Percentiles rank a stretch among this genome's conserved stretches.
Evolutionary conservation across 1,284 basidiomycete genomes (phyloP).

Genomic region (Agaricales sp.): DNA sequence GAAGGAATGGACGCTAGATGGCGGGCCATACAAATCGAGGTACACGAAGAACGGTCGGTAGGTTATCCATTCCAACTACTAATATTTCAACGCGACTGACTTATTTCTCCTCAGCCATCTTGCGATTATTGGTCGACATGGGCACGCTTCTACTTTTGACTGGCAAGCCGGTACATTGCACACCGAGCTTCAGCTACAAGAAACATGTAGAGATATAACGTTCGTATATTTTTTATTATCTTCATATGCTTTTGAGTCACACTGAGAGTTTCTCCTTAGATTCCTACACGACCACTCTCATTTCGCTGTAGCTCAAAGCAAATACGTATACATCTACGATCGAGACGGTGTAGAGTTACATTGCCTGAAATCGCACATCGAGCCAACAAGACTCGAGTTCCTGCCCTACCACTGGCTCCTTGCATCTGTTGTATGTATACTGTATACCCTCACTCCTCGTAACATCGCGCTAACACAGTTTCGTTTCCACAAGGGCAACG

Average conservation of each 20-base stretch:
- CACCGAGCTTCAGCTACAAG: constrained; percentile 82
- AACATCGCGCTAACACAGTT: not conserved
- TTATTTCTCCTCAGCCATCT: constrained; percentile 47
- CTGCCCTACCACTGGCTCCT: constrained; percentile 95
- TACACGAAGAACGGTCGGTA: constrained; percentile 90
- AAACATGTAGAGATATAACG: constrained; percentile 89
- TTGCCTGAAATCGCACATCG: constrained; percentile 74
- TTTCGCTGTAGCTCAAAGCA: constrained; percentile 94
- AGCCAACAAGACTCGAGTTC: constrained; percentile 87
- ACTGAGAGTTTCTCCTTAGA: constrained; percentile 26
- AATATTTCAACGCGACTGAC: too few relatives aligned
- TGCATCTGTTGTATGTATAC: constrained; percentile 60
- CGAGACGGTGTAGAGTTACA: constrained; percentile 91
- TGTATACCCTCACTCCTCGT: constrained; percentile 1
- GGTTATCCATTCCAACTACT: constrained; percentile 21
- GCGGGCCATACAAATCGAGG: constrained; percentile 76
- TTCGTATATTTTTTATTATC: constrained; percentile 25
- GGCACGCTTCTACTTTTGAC: constrained; percentile 93
- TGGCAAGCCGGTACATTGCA: constrained; percentile 87
- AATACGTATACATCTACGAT: constrained; percentile 96
- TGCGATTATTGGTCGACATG: constrained; percentile 73
- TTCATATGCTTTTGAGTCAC: constrained; percentile 7
- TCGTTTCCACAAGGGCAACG: constrained; percentile 51
- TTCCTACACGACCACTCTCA: constrained; percentile 91
- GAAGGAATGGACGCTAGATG: constrained; percentile 76